Evolutionary conservation across 2,329 filamentous ascomycete genomes (phyloP).

Genomic region (Xylariomycetidae sp.): DNA sequence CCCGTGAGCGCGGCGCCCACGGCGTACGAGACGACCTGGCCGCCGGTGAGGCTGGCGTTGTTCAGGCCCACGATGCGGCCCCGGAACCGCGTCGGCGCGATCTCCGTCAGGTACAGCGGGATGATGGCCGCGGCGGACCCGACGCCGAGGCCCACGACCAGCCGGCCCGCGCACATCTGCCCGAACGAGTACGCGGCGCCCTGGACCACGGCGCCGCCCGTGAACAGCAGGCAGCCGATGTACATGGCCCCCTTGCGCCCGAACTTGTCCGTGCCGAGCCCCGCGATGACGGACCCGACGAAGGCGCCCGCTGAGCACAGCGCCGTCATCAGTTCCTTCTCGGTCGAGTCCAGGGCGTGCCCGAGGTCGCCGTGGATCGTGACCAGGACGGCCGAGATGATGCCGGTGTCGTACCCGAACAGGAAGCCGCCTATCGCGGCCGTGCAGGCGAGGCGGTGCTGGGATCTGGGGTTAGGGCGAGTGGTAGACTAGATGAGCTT

Average conservation of each 20-base stretch:
- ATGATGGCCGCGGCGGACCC: slow-evolving; percentile 43
- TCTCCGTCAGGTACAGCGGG: slow-evolving; percentile 41
- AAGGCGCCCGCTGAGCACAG: slow-evolving; percentile 45
- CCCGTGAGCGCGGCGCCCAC: slow-evolving; percentile 35
- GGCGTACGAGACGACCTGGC: slow-evolving; percentile 36
- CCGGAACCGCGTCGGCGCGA: slow-evolving; percentile 44
- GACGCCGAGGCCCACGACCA: slow-evolving; percentile 46
- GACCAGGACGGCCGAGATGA: too few relatives aligned
- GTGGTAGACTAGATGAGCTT: too few relatives aligned
- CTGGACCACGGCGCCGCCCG: slow-evolving; percentile 32
- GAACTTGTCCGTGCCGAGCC: too few relatives aligned
- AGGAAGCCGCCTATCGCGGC: too few relatives aligned
- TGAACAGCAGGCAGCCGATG: slow-evolving; percentile 34
- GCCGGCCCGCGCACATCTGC: slow-evolving; percentile 39
- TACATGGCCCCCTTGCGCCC: slow-evolving; percentile 36
- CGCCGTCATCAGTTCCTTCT: slow-evolving; percentile 48
- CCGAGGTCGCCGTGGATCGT: too few relatives aligned
- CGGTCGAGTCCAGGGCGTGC: too few relatives aligned
- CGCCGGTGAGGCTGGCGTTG: slow-evolving; percentile 40
- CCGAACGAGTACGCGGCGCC: slow-evolving; percentile 31
- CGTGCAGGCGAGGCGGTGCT: too few relatives aligned
- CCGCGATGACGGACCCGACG: slow-evolving; percentile 36
- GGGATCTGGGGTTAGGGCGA: too few relatives aligned
- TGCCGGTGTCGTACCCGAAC: too few relatives aligned
- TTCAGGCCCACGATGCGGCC: slow-evolving; percentile 45